Evolutionary conservation across 441 rosid genomes (phyloP), one percentile per base, ranked within the genome.

Genomic region (Erysimum pusillum): DNA sequence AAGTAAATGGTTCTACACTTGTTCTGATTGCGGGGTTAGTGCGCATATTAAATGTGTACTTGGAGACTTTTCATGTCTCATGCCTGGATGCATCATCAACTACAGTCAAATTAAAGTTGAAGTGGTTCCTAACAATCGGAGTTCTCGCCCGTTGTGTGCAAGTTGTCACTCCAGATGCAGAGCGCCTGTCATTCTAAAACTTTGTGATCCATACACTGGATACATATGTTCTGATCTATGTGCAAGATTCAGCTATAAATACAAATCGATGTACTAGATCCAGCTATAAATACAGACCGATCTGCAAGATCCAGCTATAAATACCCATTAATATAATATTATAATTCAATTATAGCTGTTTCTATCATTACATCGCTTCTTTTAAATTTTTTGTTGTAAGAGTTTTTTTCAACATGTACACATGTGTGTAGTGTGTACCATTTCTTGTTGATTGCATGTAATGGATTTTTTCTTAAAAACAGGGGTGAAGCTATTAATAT

Each of bases 1-100:
- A 56, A 61, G 42, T 10, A 41, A 12, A 6, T 74, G 65, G 75
- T 79, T 52, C 46, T 69, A 76, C n/a, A 38, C 53, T 9, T 53
- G 76, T 42, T n/a, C 51, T 39, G 35, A 48, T 12, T 75, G 77
- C 22, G 35, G 22, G 10, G 2, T 28, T 48, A 61, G 46, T 8
- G 38, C 49, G 28, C 52, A 63, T 42, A 42, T 25, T 3, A 12
- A 25, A 25, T 63, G 67, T 63, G 67, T 63, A 14, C 52, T 63
- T 25, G 67, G 67, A 63, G 67, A 63, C 3, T 63, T 63, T 63
- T 42, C 52, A 9, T 52, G 49, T 42, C 35, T 63, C 52, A 42
- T 42, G 52, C 67, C 67, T 25, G 52, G 38, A 25, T 36, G 38
- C 22, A 63, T 63, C 52, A 63, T 63, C 52, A 44, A 0, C 17